Conservation (phyloP, 306 rosid species). For the cucumber (Cucumis sativus) region Cucumber_9930_V3 NC_026659.2:30409501-30410000, state of each 20-base stretch:
- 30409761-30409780: background rate
- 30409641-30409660: conserved; percentile 48
- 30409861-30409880: conserved; percentile 50
- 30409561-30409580: conserved; percentile 90
- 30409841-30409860: conserved; percentile 83
- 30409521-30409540: conserved; percentile 66
- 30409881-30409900: conserved; percentile 88
- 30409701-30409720: no score
- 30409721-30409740: no score
- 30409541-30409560: conserved; percentile 88
- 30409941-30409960: background rate
- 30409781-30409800: background rate
- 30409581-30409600: conserved; percentile 81
- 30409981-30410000: background rate
- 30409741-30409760: background rate
- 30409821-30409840: conserved; percentile 88
- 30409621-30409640: conserved; percentile 59
- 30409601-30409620: conserved; percentile 38
- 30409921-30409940: background rate
- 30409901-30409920: conserved; percentile 8
- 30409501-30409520: background rate
- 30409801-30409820: conserved; percentile 93
- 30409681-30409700: background rate
- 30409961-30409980: background rate
- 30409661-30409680: background rate